Evolutionary conservation across 768 basidiomycete species (phyloP).

Genomic region (Collybiopsis luxurians): DNA sequence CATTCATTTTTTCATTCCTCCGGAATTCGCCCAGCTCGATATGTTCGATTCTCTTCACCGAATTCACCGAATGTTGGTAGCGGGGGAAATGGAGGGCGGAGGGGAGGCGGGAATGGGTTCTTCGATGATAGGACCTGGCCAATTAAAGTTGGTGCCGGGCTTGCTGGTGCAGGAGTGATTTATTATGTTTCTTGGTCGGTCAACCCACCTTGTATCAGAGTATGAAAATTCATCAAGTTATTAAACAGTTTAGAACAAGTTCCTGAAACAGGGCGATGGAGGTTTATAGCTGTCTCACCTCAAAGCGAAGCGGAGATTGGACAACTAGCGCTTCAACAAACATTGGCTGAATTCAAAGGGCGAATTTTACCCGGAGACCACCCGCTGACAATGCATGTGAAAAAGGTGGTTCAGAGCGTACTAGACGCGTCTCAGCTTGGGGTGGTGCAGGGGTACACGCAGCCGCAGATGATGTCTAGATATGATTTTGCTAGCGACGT

Average conservation of each 20-base stretch:
- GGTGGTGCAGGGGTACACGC: constrained; percentile 33
- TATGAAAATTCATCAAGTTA: too few species aligned
- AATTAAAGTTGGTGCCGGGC: constrained; percentile 1
- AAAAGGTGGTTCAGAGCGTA: constrained; percentile 63
- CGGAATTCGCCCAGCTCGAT: not conserved
- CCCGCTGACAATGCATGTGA: constrained; percentile 64
- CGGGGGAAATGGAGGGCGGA: not conserved
- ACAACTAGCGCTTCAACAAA: constrained; percentile 28
- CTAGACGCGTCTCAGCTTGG: constrained; percentile 75
- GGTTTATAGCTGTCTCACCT: constrained; percentile 80
- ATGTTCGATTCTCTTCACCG: constrained; percentile 2
- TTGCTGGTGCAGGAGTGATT: constrained; percentile 5
- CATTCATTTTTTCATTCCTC: not conserved
- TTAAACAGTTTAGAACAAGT: constrained; percentile 76
- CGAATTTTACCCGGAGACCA: constrained; percentile 66
- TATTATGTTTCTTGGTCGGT: constrained; percentile 8
- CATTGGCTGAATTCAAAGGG: constrained; percentile 49
- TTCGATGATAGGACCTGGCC: constrained; percentile 1
- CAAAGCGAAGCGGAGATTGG: constrained; percentile 52
- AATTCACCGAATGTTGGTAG: not conserved
- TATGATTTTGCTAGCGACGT: constrained; percentile 20
- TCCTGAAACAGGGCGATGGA: constrained; percentile 81
- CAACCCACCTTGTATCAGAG: not conserved
- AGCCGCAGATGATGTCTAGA: not conserved
- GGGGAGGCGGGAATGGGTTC: not conserved